Evolutionary conservation across 2,329 filamentous ascomycete genomes (phyloP).

Genomic region (Penicillium sp.): DNA sequence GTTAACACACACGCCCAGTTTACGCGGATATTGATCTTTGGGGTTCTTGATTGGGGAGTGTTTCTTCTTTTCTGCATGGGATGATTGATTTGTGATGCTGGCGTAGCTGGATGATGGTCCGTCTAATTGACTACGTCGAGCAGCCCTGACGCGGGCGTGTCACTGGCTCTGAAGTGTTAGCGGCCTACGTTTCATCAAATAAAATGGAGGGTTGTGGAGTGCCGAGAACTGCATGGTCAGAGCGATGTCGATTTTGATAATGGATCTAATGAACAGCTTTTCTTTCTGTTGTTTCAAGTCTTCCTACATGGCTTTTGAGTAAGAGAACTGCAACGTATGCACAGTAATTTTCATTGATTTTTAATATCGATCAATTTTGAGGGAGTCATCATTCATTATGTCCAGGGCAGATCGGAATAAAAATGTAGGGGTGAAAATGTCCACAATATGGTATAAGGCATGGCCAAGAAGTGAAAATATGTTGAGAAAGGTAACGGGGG

Average conservation of each 20-base stretch:
- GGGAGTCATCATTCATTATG: slow-evolving; percentile 28
- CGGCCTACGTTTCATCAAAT: slow-evolving; percentile 7
- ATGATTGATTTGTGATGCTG: not conserved
- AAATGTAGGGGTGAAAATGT: slow-evolving; percentile 15
- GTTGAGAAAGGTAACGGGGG: slow-evolving; percentile 8
- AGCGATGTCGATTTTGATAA: slow-evolving; percentile 29
- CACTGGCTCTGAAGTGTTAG: not conserved
- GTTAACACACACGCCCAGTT: slow-evolving; percentile 13
- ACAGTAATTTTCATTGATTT: slow-evolving; percentile 1
- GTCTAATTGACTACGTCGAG: not conserved
- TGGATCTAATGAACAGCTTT: slow-evolving; percentile 32
- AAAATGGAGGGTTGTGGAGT: slow-evolving; percentile 15
- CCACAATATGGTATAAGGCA: slow-evolving; percentile 23
- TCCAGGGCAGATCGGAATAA: slow-evolving; percentile 19
- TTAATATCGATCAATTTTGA: slow-evolving; percentile 7
- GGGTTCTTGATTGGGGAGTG: slow-evolving; percentile 3
- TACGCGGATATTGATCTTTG: slow-evolving; percentile 17
- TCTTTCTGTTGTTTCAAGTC: slow-evolving; percentile 6
- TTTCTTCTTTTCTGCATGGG: slow-evolving; percentile 3
- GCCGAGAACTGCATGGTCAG: slow-evolving; percentile 16
- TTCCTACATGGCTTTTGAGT: not conserved
- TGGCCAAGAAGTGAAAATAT: slow-evolving; percentile 10
- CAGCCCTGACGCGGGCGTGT: not conserved
- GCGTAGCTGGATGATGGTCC: not conserved
- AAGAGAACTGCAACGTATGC: not conserved